Conservation (phyloP, 164 flowering plant genomes). For the Nymphaea colorata region DNA sequence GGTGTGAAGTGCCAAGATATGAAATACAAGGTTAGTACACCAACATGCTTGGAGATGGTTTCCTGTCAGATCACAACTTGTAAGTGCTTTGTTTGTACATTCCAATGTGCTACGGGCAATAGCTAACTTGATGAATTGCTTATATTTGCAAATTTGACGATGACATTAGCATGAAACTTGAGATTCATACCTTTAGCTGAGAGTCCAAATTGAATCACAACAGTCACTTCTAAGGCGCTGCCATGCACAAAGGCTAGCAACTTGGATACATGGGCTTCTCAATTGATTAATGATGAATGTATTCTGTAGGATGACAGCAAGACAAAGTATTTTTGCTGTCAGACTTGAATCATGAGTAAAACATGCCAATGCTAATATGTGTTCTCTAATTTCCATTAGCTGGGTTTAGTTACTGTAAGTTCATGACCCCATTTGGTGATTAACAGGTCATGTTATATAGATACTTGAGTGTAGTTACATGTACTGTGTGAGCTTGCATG, state of each 20-base stretch:
- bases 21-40: conserved; percentile 61
- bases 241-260: neutral
- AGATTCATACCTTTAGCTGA: neutral
- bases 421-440: too few species aligned
- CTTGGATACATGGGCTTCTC: neutral
- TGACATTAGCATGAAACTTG: neutral
- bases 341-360: too few species aligned
- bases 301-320: too few species aligned
- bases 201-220: neutral
- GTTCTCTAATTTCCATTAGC: too few species aligned
- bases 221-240: neutral
- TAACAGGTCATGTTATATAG: too few species aligned
- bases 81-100: neutral
- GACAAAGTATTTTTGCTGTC: too few species aligned
- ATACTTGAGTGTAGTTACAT: too few species aligned
- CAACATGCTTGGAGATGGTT: neutral
- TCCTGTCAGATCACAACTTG: neutral
- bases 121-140: neutral
- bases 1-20: conserved; percentile 88
- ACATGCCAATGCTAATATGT: too few species aligned
- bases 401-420: too few species aligned
- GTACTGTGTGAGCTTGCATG: neutral
- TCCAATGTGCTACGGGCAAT: too few species aligned
- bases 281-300: too few species aligned
- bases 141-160: neutral